A percentile compares a stretch with the other conserved stretches of the same genome.
Conservation (phyloP, 495 filamentous ascomycete genomes). For the Elaphomyces granulatus region DNA sequence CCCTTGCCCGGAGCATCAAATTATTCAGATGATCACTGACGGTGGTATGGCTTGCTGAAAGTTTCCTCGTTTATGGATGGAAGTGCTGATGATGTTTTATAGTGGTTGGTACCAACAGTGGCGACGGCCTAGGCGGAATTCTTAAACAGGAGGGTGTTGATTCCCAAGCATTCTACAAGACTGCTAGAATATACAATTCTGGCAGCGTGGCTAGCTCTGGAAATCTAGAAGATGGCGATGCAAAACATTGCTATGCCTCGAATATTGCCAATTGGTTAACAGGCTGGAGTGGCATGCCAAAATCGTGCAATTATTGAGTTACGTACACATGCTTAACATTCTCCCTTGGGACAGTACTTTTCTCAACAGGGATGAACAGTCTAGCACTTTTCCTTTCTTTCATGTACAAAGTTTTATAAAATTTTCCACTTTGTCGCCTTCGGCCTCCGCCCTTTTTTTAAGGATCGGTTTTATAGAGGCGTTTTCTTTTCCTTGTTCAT, state of each 20-base stretch:
- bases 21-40: conserved; percentile 35
- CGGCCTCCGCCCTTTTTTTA: too few species aligned
- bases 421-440: too few species aligned
- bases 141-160: conserved; percentile 18
- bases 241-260: conserved; percentile 40
- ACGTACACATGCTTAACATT: too few species aligned
- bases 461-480: too few species aligned
- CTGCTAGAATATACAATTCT: conserved; percentile 42
- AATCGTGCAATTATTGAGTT: too few species aligned
- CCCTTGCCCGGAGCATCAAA: conserved; percentile 31
- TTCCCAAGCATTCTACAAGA: conserved; percentile 31
- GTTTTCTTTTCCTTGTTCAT: too few species aligned
- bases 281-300: too few species aligned
- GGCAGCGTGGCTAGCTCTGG: conserved; percentile 30
- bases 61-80: too few species aligned
- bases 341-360: too few species aligned
- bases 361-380: too few species aligned
- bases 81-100: conserved; percentile 14
- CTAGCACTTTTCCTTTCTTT: too few species aligned
- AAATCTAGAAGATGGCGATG: conserved; percentile 33
- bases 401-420: too few species aligned
- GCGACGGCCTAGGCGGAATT: conserved; percentile 29
- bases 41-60: conserved; percentile 18
- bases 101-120: conserved; percentile 20
- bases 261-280: conserved; percentile 43